Base-by-base conservation (phyloP, 257 asterid species). In the Capsicum baccatum region DNA sequence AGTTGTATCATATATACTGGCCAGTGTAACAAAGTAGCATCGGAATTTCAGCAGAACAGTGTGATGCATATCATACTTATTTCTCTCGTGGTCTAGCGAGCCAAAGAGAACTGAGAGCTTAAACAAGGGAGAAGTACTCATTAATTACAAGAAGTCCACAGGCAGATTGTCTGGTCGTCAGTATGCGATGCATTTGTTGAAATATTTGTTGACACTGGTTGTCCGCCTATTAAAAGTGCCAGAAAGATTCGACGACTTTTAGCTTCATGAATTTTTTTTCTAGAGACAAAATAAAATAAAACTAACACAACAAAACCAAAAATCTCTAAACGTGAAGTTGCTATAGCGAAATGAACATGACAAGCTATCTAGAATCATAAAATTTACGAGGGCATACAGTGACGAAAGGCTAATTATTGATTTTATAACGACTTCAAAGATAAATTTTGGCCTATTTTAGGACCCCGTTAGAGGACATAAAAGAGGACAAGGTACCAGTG, bases 101-200 rank as follows among this genome's bases (percentile, higher is more conserved):
- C 98, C 99, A 96, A 50, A 94, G 98, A 62, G 98, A 92, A 70
- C 98, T 96, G 58, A 96, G 97, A 84, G 98, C 98, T 62, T 97
- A 91, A 76, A 96, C 98, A 85, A 97, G 93, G 3, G 97, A 93
- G 86, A 94, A 93, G 85, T 93, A 94, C 64, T 96, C 99, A 5
- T 89, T 84, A 86, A 93, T 90, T 88, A 93, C 86, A 73, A 96
- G 92, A 80, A 93, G 92, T 0, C 95, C 98, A 6, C 99, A 94
- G 6, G 99, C 98, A 15, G 98, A 96, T 83, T 96, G 98, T 60
- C 97, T 86, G 62, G 98, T 92, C 2, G 98, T 94, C 83, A 96
- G 44, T 82, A 93, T 80, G n/a, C 94, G 94, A 86, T 93, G 98
- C 99, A 93, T 85, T 83, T 94, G 97, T 68, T 93, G 97, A 54